phyloP scores from a whole-genome alignment of 768 basidiomycete species.

The Mycena rosella region DNA sequence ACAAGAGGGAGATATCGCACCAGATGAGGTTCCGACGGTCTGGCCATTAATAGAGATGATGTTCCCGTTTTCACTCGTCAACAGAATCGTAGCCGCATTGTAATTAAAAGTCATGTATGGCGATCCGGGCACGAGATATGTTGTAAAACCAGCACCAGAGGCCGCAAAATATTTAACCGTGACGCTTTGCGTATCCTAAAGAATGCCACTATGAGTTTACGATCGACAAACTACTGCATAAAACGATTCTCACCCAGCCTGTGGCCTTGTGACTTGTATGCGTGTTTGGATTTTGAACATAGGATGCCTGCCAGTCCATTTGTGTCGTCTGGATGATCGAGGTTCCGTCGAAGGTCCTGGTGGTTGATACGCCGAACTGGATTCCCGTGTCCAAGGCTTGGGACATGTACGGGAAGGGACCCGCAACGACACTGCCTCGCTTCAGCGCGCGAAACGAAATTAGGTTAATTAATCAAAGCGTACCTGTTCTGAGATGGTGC shows the following conservation, averaged over 20 bases:
- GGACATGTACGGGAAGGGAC: slow-evolving; percentile 51
- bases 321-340: slow-evolving; percentile 49
- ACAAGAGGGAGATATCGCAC: slow-evolving; percentile 29
- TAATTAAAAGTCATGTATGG: slow-evolving; percentile 51
- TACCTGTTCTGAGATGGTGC: slow-evolving; percentile 39
- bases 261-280: slow-evolving; percentile 48
- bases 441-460: background rate
- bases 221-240: background rate
- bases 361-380: slow-evolving; percentile 47
- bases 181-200: slow-evolving; percentile 49
- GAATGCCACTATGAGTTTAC: background rate
- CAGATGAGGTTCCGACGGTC: slow-evolving; percentile 37
- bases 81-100: slow-evolving; percentile 45
- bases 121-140: slow-evolving; percentile 49
- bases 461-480: background rate
- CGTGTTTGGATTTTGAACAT: slow-evolving; percentile 46
- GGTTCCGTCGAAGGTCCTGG: slow-evolving; percentile 47
- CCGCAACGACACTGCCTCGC: slow-evolving; percentile 42
- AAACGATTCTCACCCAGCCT: slow-evolving; percentile 42
- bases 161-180: slow-evolving; percentile 52
- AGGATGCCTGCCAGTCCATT: slow-evolving; percentile 49
- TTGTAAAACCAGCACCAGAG: slow-evolving; percentile 46
- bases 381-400: slow-evolving; percentile 42
- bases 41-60: slow-evolving; percentile 47
- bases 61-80: slow-evolving; percentile 46